Base-by-base conservation (phyloP, 305 asterid genomes). In the Fraxinus platypoda region DNA sequence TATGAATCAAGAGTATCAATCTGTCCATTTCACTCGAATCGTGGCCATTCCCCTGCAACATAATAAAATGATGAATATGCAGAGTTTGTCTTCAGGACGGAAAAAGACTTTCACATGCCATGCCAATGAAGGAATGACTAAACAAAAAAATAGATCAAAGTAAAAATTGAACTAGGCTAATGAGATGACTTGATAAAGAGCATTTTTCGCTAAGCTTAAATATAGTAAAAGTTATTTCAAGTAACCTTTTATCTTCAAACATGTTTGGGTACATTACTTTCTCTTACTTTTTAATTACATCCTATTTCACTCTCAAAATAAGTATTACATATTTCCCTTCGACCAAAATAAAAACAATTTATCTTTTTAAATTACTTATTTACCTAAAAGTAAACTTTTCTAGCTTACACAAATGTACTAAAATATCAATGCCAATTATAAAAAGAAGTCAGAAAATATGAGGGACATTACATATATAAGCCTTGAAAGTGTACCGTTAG, bases 1-100 rank as follows among this genome's bases (percentile, higher is more conserved):
- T 95, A 86, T 93, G 98, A 84, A 93, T 80, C 83, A 94, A 87
- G 80, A 84, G 85, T 84, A 91, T 93, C 87, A 94, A 57, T 85
- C 89, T 90, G 86, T 93, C 98, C 78, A 84, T 87, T 87, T 96
- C 98, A 21, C 86, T 86, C 66, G 80, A 85, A 49, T 86, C 85
- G 77, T 88, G 88, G 82, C 82, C 83, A 74, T 75, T 83, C 75
- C 88, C 94, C 98, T 94, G 93, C 88, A 87, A 81, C 80, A 82
- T 70, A 72, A 68, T 79, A 26, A 43, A 78, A 78, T 75, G 62
- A 59, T 30, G 41, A 78, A 30, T 75, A 75, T 21, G 64, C 41
- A 26, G 8, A 74, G 70, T 59, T 15, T 34, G 34, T 70, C 77
- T 43, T 62, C 33, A 13, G 31, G 64, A 43, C 46, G 78, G 7